These are phyloP conservation scores for Panaeolus papilionaceus DNA, from an alignment of 768 basidiomycete species.

Conservation along the genomic window DNA sequence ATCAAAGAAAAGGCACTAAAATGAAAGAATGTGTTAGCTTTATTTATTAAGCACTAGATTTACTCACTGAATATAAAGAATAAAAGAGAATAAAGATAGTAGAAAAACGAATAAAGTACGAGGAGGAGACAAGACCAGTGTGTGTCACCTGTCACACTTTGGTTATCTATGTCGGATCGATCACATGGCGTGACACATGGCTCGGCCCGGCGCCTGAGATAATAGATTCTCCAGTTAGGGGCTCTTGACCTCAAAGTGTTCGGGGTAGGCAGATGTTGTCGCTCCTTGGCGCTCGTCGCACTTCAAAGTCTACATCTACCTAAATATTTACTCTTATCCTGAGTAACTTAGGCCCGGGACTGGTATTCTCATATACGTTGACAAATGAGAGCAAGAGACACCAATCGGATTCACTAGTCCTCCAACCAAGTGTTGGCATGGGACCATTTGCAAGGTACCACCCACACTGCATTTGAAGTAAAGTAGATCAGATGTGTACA, in stretches of 20 bases:
- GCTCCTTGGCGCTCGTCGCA: too few species aligned
- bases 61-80: constrained; percentile 11
- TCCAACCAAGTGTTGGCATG: too few species aligned
- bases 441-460: too few species aligned
- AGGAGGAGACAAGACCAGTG: not conserved
- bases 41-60: not conserved
- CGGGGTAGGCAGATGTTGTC: too few species aligned
- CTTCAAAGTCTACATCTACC: too few species aligned
- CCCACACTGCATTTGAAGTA: too few species aligned
- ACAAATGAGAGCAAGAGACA: too few species aligned
- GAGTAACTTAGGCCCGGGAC: too few species aligned
- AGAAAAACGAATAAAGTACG: constrained; percentile 6
- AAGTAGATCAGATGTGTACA: too few species aligned
- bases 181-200: constrained; percentile 6
- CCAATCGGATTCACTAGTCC: too few species aligned
- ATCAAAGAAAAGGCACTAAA: constrained; percentile 1
- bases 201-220: not conserved
- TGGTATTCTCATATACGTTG: too few species aligned
- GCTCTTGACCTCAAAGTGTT: not conserved
- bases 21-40: not conserved
- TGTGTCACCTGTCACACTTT: constrained; percentile 9
- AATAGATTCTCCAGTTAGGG: not conserved
- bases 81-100: constrained; percentile 9
- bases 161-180: constrained; percentile 11
- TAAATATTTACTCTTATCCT: too few species aligned